Base-by-base conservation (phyloP, 805 yeast genomes). In the Schwanniomyces pseudopolymorphus region DNA sequence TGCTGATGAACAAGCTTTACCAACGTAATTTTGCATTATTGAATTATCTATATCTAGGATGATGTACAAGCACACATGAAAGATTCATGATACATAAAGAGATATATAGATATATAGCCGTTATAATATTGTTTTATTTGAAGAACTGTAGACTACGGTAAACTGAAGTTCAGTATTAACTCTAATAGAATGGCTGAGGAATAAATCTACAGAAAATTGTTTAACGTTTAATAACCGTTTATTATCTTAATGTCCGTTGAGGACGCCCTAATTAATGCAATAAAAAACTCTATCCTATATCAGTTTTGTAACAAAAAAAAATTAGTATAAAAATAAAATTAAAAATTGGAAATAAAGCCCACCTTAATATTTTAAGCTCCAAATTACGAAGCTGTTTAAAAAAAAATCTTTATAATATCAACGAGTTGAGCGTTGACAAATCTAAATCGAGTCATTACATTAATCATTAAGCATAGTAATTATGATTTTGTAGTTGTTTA, bases 201-300 rank as follows among this genome's bases (percentile, higher is more conserved):
- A 22, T 8, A 27, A 27, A 27, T 27, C 14, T 11, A 27, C 33
- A 27, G 14, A 11, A 11, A 16, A 16, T 33, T 33, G n/a, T 19
- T 20, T 36, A 36, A 36, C 39, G 25, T 36, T 36, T 48, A 40
- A 50, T 53, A 53, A 55, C 59, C 61, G 35, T 31, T 31, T 31
- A 31, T 31, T 31, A 31, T 4, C 59, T 66, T 61, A 65, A 56
- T 61, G 78, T 71, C 78, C 78, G 78, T 72, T 72, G 78, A 72
- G 75, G 78, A 72, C 73, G 22, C 70, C 75, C 75, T 64, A 62
- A 64, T 70, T 71, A 69, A 70, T 72, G 76, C 75, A 67, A 67
- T 55, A 63, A 58, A 60, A 56, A 59, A 61, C 72, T 66, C 70
- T 66, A 64, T 67, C 64, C 66, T 58, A 50, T 43, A 33, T 44